Base-by-base conservation (phyloP, 2,329 filamentous ascomycete species). In the Chaetoscypha palmicola region DNA sequence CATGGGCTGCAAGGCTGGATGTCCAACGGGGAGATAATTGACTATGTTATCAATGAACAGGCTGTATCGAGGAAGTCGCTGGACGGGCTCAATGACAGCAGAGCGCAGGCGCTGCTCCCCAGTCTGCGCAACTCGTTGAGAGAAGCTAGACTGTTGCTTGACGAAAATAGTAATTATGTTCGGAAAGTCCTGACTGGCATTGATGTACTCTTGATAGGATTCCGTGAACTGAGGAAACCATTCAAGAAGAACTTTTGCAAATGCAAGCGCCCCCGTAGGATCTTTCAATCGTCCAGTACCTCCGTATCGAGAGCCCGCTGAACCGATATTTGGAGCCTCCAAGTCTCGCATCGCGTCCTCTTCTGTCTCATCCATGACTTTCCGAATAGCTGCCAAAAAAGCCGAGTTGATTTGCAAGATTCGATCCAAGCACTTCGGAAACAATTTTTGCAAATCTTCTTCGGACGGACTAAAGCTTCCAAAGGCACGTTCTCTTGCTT, bases 1-100 rank as follows among this genome's bases (percentile, higher is more conserved):
- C 66, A 98, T 82, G 2, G 76, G 74, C 53, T 85, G 83, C 41
- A 95, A 73, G 0, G 90, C 90, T 2, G 89, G 86, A 61, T 97
- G 90, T 7, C 85, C 81, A 39, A 90, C 78, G 3, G 91, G 90
- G 14, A 97, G 74, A 48, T 85, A 89, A 53, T 83, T 81, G 37
- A 92, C 78, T 59, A 98, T 96, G 58, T 94, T 90, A 67, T 98
- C 92, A 56, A 98, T 97, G 60, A 97, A 83, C 26, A 98, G 72
- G 58, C 88, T 96, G 67, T 98, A 98, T 20, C 92, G 83, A 20
- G 92, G 92, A 41, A 98, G 74, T 41, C 92, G 77, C 64, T 98
- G 92, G 0, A 98, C 90, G 2, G 92, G 92, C 65, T 98, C 92
- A 62, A 98, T 98, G 43, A 98, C 75, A 50, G 92, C 77, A 3